Evolutionary conservation across 1,284 basidiomycete genomes (phyloP).

Genomic region (Cutaneotrichosporon cutaneum): DNA sequence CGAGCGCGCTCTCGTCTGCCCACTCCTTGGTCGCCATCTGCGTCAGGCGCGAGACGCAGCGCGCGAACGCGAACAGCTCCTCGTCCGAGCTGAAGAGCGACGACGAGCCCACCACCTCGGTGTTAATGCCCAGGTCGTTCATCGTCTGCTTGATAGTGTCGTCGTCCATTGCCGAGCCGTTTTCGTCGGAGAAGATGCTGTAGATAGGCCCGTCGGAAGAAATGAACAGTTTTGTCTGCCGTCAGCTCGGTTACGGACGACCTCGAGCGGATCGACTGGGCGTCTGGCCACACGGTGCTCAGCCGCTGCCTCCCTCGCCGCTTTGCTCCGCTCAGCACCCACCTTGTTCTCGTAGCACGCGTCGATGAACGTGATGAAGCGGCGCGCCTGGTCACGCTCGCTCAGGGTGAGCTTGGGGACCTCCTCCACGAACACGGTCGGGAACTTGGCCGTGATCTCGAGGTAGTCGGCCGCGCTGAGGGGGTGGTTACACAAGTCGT

Average conservation of each 20-base stretch:
- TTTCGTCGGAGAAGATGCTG: constrained; percentile 78
- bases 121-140: constrained; percentile 65
- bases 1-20: constrained; percentile 25
- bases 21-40: constrained; percentile 65
- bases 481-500: constrained; percentile 83
- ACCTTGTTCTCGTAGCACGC: constrained; percentile 78
- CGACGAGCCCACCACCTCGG: constrained; percentile 70
- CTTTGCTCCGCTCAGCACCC: constrained; percentile 53
- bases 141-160: constrained; percentile 70
- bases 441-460: constrained; percentile 84
- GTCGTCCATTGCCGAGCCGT: constrained; percentile 39
- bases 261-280: too few relatives aligned
- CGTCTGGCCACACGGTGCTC: too few relatives aligned
- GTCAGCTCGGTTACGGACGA: too few relatives aligned
- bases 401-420: constrained; percentile 85
- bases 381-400: constrained; percentile 84
- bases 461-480: constrained; percentile 94
- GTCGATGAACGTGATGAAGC: constrained; percentile 98
- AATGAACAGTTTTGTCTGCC: constrained; percentile 75
- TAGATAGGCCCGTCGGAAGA: constrained; percentile 87
- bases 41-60: constrained; percentile 83
- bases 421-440: constrained; percentile 82
- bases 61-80: constrained; percentile 90
- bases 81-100: constrained; percentile 91
- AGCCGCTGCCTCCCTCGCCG: constrained; percentile 32